Conservation (phyloP, 495 filamentous ascomycete genomes). For the Trichoderma gamsii region DNA sequence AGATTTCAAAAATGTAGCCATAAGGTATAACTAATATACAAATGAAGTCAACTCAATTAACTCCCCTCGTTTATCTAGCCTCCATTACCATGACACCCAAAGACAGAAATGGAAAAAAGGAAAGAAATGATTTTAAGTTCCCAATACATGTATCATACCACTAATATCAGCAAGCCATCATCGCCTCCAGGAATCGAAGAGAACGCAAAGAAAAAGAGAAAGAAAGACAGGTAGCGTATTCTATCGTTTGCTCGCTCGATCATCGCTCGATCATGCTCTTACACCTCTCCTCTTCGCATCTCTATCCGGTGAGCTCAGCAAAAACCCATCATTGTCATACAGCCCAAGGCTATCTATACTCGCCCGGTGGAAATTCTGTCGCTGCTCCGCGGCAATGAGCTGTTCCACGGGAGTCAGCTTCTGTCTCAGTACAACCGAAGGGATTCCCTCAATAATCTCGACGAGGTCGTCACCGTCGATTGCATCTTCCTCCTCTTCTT, state of each 20-base stretch:
- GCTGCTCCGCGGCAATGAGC: conserved; percentile 13
- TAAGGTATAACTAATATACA: not conserved
- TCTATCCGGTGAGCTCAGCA: conserved; percentile 26
- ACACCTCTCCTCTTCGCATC: not conserved
- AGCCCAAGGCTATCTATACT: conserved; percentile 28
- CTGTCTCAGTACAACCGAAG: conserved; percentile 16
- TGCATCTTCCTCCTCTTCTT: too few relatives aligned
- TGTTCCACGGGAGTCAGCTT: conserved; percentile 19
- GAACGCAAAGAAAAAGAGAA: not conserved
- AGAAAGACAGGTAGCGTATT: not conserved
- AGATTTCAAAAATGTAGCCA: not conserved
- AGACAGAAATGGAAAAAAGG: not conserved
- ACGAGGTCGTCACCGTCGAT: not conserved
- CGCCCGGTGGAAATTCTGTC: conserved; percentile 14
- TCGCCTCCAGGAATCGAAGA: not conserved
- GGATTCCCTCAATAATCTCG: conserved; percentile 11
- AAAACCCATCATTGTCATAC: conserved; percentile 41
- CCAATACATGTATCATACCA: too few relatives aligned
- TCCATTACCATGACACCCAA: not conserved
- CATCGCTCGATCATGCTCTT: not conserved
- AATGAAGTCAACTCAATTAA: not conserved
- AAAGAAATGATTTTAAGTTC: too few relatives aligned
- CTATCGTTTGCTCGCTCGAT: not conserved
- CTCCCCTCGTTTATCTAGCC: not conserved
- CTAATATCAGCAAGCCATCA: not conserved